Conservation (phyloP, 495 filamentous ascomycete species). For the Aspergillus avenaceus region DNA sequence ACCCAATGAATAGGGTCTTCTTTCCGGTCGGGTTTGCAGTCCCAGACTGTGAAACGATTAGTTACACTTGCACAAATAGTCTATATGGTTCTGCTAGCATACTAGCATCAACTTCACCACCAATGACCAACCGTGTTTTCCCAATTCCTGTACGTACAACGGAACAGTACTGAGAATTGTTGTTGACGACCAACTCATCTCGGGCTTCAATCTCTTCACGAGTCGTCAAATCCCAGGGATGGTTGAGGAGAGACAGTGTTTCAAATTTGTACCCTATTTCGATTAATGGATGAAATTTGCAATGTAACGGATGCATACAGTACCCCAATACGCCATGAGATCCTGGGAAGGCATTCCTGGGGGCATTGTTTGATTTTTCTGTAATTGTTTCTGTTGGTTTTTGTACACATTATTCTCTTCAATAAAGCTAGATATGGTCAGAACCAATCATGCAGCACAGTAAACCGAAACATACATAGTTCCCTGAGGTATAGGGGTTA, state of each 20-base stretch:
- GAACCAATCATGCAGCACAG: not conserved
- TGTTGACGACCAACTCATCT: slow-evolving; percentile 67
- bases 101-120: slow-evolving; percentile 94
- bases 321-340: slow-evolving; percentile 64
- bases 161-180: slow-evolving; percentile 90
- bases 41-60: slow-evolving; percentile 60
- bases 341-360: slow-evolving; percentile 58
- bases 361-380: slow-evolving; percentile 47
- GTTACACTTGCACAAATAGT: not conserved
- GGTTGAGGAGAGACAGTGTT: slow-evolving; percentile 68
- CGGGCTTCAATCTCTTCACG: slow-evolving; percentile 76
- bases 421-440: slow-evolving; percentile 63
- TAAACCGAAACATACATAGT: slow-evolving; percentile 55
- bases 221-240: slow-evolving; percentile 64
- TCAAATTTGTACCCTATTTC: slow-evolving; percentile 91
- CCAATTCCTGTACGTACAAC: slow-evolving; percentile 85
- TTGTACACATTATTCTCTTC: slow-evolving; percentile 82
- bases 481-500: slow-evolving; percentile 46
- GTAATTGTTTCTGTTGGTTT: slow-evolving; percentile 47
- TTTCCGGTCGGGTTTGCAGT: slow-evolving; percentile 62
- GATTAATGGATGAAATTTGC: slow-evolving; percentile 9
- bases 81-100: slow-evolving; percentile 22
- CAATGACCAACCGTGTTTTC: slow-evolving; percentile 64
- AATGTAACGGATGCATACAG: not conserved
- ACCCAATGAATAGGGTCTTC: slow-evolving; percentile 80